Conservation (phyloP, 2,329 filamentous ascomycete genomes). For the Fusarium humuli region DNA sequence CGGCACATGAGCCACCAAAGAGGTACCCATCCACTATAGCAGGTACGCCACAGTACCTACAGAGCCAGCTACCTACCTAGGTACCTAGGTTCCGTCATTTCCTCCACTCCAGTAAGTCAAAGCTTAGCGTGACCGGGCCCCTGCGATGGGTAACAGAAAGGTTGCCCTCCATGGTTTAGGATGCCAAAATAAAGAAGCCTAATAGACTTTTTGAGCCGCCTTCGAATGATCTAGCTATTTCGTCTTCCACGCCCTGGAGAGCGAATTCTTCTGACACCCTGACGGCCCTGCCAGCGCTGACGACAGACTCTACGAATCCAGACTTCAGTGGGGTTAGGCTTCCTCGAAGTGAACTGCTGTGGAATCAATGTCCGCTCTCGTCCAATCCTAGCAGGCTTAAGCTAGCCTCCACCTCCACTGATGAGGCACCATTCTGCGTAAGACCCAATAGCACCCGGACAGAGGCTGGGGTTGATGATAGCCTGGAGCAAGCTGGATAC, state of each 20-base stretch:
- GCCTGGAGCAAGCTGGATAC: conserved; percentile 30
- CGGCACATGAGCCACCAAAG: conserved; percentile 38
- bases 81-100: conserved; percentile 29
- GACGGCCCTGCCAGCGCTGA: conserved; percentile 25
- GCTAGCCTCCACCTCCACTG: conserved; percentile 26
- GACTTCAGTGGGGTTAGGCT: conserved; percentile 22
- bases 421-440: conserved; percentile 37
- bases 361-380: conserved; percentile 27
- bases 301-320: conserved; percentile 20
- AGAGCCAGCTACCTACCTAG: background rate
- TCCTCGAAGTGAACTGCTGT: conserved; percentile 28
- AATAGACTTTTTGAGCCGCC: fast-evolving
- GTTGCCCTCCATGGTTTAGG: background rate
- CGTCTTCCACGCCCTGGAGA: background rate
- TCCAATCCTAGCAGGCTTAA: conserved; percentile 30
- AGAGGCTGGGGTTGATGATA: conserved; percentile 43
- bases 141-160: background rate
- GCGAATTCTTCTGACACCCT: background rate
- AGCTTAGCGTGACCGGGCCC: conserved; percentile 18
- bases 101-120: conserved; percentile 9
- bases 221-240: background rate
- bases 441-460: conserved; percentile 37
- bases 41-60: conserved; percentile 42
- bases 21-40: background rate
- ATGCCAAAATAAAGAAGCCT: background rate